Base-by-base conservation (phyloP, 805 yeast species). In the Lipomyces lipofer region DNA sequence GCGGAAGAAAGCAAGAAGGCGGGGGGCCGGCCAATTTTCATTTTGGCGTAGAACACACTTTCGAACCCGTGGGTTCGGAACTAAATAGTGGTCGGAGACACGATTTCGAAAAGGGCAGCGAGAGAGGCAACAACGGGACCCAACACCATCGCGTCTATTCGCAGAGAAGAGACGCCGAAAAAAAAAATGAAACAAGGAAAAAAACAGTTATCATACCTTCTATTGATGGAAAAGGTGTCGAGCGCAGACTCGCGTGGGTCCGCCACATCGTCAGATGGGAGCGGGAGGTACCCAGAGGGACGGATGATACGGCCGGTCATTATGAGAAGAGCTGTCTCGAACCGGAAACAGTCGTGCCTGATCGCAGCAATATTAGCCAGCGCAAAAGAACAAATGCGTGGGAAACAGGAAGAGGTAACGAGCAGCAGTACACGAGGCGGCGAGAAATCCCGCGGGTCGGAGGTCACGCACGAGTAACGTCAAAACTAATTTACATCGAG, bases 261-360 rank as follows among this genome's bases (percentile, higher is more conserved):
- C 24, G 44, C 54, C 27, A 36, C 43, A 38, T 52, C 58, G 45
- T 52, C 58, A 12, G 55, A 39, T 10, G 60, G 58, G 15, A 56
- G 28, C 22, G 58, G 60, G 6, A 51, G 19, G 29, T 56, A 56
- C 36, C 55, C 53, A 27, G 59, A 51, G 8, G 60, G 60, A 17
- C 60, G 60, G 10, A 44, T 52, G 30, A 56, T 51, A 15, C 59
- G 52, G 39, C 56, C 56, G 3, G 59, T 50, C 59, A 55, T 55
- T n/a, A n/a, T n/a, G n/a, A n/a, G n/a, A n/a, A n/a, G n/a, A n/a
- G n/a, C n/a, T n/a, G n/a, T n/a, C n/a, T n/a, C n/a, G n/a, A n/a
- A n/a, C n/a, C n/a, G n/a, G n/a, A n/a, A n/a, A n/a, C n/a, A n/a
- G n/a, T n/a, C n/a, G n/a, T n/a, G n/a, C n/a, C n/a, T n/a, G n/a